A percentile compares a stretch with the other conserved stretches of the same genome.
Evolutionary conservation across 495 filamentous ascomycete genomes (phyloP).

Genomic region (Aspergillus biplanus): DNA sequence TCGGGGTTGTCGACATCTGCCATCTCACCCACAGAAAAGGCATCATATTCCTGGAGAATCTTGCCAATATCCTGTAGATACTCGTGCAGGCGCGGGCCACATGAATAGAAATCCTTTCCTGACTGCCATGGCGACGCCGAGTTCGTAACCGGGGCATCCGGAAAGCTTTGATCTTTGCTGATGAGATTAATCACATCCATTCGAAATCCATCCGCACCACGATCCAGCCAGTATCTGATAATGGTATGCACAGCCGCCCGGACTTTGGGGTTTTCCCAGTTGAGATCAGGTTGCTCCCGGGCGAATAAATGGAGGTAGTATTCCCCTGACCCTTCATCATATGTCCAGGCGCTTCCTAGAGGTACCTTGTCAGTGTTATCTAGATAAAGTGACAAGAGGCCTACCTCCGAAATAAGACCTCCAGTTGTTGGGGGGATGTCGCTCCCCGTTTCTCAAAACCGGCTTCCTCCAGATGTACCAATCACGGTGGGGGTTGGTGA

Average conservation of each 20-base stretch:
- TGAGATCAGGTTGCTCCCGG: conserved; percentile 57
- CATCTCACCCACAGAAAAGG: conserved; percentile 69
- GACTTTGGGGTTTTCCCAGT: conserved; percentile 57
- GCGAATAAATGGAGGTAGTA: conserved; percentile 58
- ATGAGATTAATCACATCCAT: conserved; percentile 63
- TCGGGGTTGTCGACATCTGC: conserved; percentile 52
- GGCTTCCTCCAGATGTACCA: conserved; percentile 65
- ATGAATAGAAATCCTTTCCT: conserved; percentile 53
- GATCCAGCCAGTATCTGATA: conserved; percentile 59
- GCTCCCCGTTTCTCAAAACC: conserved; percentile 48
- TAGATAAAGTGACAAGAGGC: not conserved
- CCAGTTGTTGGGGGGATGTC: conserved; percentile 64
- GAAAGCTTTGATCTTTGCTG: conserved; percentile 59
- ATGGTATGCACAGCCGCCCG: conserved; percentile 53
- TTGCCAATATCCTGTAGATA: conserved; percentile 61
- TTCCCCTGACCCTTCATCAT: conserved; percentile 52
- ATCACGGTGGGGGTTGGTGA: conserved; percentile 49
- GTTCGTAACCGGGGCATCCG: conserved; percentile 58
- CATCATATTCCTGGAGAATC: conserved; percentile 60
- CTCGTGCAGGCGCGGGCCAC: conserved; percentile 67
- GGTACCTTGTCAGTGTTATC: not conserved
- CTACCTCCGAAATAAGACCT: conserved; percentile 48
- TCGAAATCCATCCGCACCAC: conserved; percentile 64
- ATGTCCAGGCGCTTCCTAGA: conserved; percentile 19
- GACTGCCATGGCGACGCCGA: conserved; percentile 41